These are phyloP conservation scores for Endocalyx cinctus DNA, from an alignment of 2,329 filamentous ascomycete genomes.

Conservation along the genomic window DNA sequence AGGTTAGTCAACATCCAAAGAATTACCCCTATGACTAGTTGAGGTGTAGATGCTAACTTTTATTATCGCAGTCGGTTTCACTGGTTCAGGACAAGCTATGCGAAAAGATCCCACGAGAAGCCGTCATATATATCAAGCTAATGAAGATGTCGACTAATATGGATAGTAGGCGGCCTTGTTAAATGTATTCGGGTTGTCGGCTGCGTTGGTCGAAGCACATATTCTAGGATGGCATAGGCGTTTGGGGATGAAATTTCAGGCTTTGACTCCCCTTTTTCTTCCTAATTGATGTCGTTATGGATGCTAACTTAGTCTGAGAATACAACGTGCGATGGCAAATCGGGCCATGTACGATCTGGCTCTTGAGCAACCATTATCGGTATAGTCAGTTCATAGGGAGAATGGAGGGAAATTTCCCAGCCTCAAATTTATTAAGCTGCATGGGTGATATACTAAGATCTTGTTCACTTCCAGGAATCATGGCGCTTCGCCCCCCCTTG, in stretches of 20 bases:
- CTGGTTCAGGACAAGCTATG: constrained; percentile 92
- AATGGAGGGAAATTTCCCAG: constrained; percentile 9
- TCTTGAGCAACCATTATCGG: constrained; percentile 10
- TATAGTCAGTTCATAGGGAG: constrained; percentile 4
- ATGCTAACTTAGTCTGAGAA: constrained; percentile 32
- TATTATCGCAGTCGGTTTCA: constrained; percentile 80
- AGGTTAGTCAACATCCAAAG: constrained; percentile 51
- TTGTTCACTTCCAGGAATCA: constrained; percentile 8
- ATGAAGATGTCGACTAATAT: constrained; percentile 65
- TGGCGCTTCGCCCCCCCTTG: too few relatives aligned
- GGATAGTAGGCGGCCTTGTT: constrained; percentile 23
- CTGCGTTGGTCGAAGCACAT: constrained; percentile 9
- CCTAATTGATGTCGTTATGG: constrained; percentile 16
- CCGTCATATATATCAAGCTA: constrained; percentile 79
- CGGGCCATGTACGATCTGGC: constrained; percentile 12
- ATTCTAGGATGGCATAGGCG: constrained; percentile 11
- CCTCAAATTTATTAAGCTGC: constrained; percentile 2
- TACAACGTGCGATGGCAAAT: too few relatives aligned
- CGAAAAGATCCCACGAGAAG: constrained; percentile 81
- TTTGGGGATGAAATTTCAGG: constrained; percentile 21
- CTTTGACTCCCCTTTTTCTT: constrained; percentile 27
- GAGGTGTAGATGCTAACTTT: constrained; percentile 23
- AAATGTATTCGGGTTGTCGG: constrained; percentile 5
- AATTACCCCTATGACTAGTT: background rate
- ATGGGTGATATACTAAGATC: constrained; percentile 10